Conservation (phyloP, 768 basidiomycete genomes). For the Phanerodontia chrysosporium region DNA sequence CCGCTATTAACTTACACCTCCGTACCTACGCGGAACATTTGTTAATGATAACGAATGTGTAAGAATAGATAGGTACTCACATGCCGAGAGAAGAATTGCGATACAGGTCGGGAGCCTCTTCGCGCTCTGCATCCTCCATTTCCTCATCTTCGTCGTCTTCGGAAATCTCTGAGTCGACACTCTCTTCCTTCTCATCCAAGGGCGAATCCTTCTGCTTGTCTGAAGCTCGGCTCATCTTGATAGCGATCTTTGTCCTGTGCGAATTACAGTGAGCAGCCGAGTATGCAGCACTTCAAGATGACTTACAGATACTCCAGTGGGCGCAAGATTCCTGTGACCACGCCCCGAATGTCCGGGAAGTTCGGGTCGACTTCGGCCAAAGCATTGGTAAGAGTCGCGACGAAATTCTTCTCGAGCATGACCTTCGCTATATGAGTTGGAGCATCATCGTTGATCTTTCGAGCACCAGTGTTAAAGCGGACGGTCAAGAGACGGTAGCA, state of each 20-base stretch:
- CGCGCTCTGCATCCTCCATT: constrained; percentile 50
- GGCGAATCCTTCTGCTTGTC: constrained; percentile 55
- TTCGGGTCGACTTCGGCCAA: constrained; percentile 93
- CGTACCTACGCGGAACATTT: constrained; percentile 46
- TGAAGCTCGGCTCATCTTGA: constrained; percentile 88
- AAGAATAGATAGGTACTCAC: constrained; percentile 37
- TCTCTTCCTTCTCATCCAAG: constrained; percentile 38
- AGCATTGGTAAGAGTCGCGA: constrained; percentile 80
- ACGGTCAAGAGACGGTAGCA: constrained; percentile 84
- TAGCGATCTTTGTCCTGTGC: constrained; percentile 87
- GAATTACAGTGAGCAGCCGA: constrained; percentile 7
- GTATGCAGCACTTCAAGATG: constrained; percentile 7
- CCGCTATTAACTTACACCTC: constrained; percentile 57
- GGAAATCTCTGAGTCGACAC: constrained; percentile 41
- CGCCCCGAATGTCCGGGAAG: constrained; percentile 82
- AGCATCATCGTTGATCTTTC: constrained; percentile 62
- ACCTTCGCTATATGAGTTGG: constrained; percentile 92
- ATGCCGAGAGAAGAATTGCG: constrained; percentile 95
- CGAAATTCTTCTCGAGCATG: constrained; percentile 98
- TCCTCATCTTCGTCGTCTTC: constrained; percentile 58
- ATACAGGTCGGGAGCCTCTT: constrained; percentile 91
- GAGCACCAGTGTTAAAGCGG: constrained; percentile 52
- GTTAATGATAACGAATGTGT: not conserved
- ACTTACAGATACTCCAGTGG: constrained; percentile 88
- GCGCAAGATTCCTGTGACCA: constrained; percentile 84